Evolutionary conservation across 2,329 filamentous ascomycete species (phyloP).

Genomic region (Pseudocercospora pini-densiflorae): DNA sequence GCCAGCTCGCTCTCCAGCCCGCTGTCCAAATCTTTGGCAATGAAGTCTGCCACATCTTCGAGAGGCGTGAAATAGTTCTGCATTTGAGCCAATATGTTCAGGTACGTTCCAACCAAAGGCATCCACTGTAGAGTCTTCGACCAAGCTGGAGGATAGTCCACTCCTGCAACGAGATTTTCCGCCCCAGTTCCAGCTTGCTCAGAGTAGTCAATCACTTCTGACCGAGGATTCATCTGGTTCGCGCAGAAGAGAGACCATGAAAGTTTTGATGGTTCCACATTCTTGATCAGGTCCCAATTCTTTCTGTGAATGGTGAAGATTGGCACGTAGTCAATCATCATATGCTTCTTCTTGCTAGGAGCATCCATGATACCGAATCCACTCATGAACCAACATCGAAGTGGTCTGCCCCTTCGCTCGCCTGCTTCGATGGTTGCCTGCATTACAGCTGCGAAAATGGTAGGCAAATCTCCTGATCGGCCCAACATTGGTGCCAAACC

Average conservation of each 20-base stretch:
- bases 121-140: constrained; percentile 12
- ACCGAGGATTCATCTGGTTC: constrained; percentile 13
- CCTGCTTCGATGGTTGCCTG: constrained; percentile 43
- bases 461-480: constrained; percentile 42
- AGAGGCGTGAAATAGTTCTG: constrained; percentile 18
- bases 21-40: constrained; percentile 10
- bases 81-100: constrained; percentile 12
- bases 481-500: constrained; percentile 48
- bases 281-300: constrained; percentile 6
- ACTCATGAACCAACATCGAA: constrained; percentile 47
- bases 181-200: constrained; percentile 1
- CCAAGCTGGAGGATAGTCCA: constrained; percentile 13
- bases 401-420: constrained; percentile 37
- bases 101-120: constrained; percentile 13
- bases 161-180: constrained; percentile 1
- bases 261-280: not conserved
- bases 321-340: constrained; percentile 12
- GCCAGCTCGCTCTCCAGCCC: constrained; percentile 12
- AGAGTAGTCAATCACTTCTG: constrained; percentile 5
- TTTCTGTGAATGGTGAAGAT: constrained; percentile 5
- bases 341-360: constrained; percentile 4
- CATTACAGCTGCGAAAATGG: constrained; percentile 45
- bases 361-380: constrained; percentile 42
- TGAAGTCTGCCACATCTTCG: constrained; percentile 17
- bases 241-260: constrained; percentile 23